Percentiles rank a stretch among this genome's conserved stretches.
phyloP scores from a whole-genome alignment of 1,284 basidiomycete species.

The Ustilago shanxiensis region DNA sequence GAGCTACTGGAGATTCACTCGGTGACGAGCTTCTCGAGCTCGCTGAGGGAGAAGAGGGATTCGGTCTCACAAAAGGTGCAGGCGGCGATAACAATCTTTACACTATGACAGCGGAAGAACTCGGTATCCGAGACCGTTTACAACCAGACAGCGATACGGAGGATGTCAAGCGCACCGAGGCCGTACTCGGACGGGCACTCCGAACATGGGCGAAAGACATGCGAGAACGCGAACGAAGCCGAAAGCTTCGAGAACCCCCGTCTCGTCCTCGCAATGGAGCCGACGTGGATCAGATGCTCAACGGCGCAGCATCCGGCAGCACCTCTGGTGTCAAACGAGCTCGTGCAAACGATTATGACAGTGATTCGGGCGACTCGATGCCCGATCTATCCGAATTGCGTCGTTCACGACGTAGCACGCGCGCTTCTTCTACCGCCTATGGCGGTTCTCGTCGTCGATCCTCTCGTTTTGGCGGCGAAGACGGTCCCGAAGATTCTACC shows the following conservation, averaged over 20 bases:
- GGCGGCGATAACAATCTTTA: slow-evolving; percentile 27
- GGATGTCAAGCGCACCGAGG: slow-evolving; percentile 30
- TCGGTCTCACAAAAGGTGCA: slow-evolving; percentile 12
- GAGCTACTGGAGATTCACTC: slow-evolving; percentile 32
- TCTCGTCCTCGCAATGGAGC: slow-evolving; percentile 1
- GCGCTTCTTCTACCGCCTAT: slow-evolving; percentile 17
- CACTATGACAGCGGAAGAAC: slow-evolving; percentile 55
- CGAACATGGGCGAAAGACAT: slow-evolving; percentile 45
- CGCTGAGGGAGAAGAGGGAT: slow-evolving; percentile 43
- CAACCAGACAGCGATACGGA: slow-evolving; percentile 35
- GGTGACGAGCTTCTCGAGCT: slow-evolving; percentile 59
- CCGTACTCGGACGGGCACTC: slow-evolving; percentile 33
- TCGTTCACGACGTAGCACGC: slow-evolving; percentile 15
- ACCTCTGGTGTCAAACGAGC: slow-evolving; percentile 21
- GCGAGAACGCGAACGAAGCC: slow-evolving; percentile 39
- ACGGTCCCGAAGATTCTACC: background rate
- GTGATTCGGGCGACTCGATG: slow-evolving; percentile 38
- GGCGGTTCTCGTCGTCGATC: slow-evolving; percentile 28
- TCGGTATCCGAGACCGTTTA: slow-evolving; percentile 44
- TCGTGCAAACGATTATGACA: slow-evolving; percentile 38
- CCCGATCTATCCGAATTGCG: slow-evolving; percentile 26
- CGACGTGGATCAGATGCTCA: slow-evolving; percentile 6
- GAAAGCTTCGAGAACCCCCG: slow-evolving; percentile 32
- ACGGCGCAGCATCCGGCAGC: background rate
- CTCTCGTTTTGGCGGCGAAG: slow-evolving; percentile 21